Base-by-base conservation (phyloP, 1,284 basidiomycete species). In the Microbotryum lychnidis-dioicae region DNA sequence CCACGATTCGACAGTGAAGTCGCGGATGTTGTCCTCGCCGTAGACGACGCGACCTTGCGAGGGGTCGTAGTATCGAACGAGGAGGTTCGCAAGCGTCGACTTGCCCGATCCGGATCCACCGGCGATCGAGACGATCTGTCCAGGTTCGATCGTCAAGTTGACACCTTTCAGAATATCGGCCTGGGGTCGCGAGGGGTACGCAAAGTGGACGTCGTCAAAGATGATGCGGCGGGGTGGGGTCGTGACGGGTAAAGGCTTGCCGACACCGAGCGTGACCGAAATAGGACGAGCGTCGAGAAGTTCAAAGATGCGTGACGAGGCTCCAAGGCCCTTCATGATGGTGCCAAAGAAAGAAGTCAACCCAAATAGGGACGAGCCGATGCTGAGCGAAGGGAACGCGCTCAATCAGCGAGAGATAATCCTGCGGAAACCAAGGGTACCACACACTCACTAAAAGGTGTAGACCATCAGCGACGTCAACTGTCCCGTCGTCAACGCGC, bases 51-150 rank as follows among this genome's bases (percentile, higher is more conserved):
- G 83, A 0, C 96, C 96, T 44, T 80, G 76, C 29, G 85, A 79
- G 1, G 94, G 93, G 73, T 97, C 93, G 75, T 98, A 98, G 78
- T 90, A 97, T 54, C 93, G 81, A 65, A 94, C 79, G 54, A 98
- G 80, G 9, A 97, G 80, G 10, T 87, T 85, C 72, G 94, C 91
- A 48, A 96, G 81, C 1, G 90, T 93, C 18, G 87, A 91, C 78
- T 97, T 97, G 61, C 76, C 76, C 3, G 60, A 62, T 5, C 71
- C 66, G 5, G 71, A 73, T 3, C 73, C 74, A 31, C 76, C 76
- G 8, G 77, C 75, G 23, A 77, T 69, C 14, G 74, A 72, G 23
- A 74, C 72, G 56, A 71, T 73, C 54, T 71, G 68, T 14, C 74
- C 92, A 23, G 86, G 83, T 46, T 81, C 79, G 70, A 94, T 79